Evolutionary conservation across 306 rosid genomes (phyloP), one percentile per base, ranked within the genome.

Genomic region (Coriaria nepalensis): DNA sequence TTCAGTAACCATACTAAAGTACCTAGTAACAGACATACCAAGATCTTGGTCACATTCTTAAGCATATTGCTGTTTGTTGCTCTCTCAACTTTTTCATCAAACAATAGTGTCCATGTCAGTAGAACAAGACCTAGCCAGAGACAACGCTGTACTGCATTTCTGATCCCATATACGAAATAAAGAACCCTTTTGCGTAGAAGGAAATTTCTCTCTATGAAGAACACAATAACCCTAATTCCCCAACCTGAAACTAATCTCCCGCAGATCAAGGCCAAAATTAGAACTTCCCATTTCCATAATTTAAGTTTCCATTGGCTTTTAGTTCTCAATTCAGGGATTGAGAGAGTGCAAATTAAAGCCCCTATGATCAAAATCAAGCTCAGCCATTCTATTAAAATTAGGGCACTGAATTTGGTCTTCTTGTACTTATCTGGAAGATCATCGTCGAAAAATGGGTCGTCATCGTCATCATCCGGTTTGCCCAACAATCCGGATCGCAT

Each of bases 241-340:
- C 96, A 87, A 50, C 75, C 94, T 7, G 96, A 87, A 4, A 87
- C 87, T 68, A 87, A 68, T 13, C 94, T 53, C 4, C 96, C 96
- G 49, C 92, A 87, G 0, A 87, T 87, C 49, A 83, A 33, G 45
- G 82, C 80, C 65, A 82, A 33, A 57, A 87, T 6, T 78, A 82
- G 39, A 4, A 87, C 69, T 61, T 87, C 94, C 96, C 96, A 87
- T 67, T 79, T 82, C 96, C 96, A 87, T 13, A 87, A 8, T 29
- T 39, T 53, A 11, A 87, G 64, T 36, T 79, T 60, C 94, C 92
- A 82, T 15, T 77, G 49, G 13, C 60, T 35, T 63, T 53, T 70
- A 1, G 41, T 4, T 55, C 82, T 66, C 56, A 87, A 14, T 11
- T 43, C 4, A 0, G 59, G 78, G 32, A 82, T 12, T 2, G 60